A percentile compares a stretch with the other conserved stretches of the same genome.
Evolutionary conservation across 2,329 filamentous ascomycete species (phyloP).

Genomic region (Scolecobasidium constrictum): DNA sequence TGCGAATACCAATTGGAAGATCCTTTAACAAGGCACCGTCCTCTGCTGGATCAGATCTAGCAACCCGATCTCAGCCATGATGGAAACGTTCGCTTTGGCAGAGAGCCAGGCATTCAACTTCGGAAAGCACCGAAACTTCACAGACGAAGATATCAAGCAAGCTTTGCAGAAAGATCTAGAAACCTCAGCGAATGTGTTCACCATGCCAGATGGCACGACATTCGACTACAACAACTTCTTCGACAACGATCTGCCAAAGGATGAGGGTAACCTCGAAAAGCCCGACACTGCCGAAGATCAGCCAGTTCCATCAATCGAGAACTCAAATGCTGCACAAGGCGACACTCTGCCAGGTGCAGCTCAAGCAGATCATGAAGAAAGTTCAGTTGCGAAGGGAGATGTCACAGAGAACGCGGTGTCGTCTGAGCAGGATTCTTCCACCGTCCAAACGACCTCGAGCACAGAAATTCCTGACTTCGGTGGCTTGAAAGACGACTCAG

Average conservation of each 20-base stretch:
- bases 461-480: background rate
- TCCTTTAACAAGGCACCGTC: too few species aligned
- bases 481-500: slow-evolving; percentile 6
- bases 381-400: too few species aligned
- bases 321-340: too few species aligned
- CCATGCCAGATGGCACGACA: background rate
- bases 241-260: background rate
- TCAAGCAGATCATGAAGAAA: too few species aligned
- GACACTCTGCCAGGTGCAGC: too few species aligned
- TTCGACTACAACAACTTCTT: background rate
- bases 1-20: too few species aligned
- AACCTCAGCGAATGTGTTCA: background rate
- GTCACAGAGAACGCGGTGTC: too few species aligned
- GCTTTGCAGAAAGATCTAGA: background rate
- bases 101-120: too few species aligned
- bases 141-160: background rate
- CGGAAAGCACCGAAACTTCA: background rate
- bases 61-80: too few species aligned
- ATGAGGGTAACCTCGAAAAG: background rate
- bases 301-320: background rate
- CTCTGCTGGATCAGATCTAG: too few species aligned
- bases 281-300: background rate
- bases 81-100: too few species aligned
- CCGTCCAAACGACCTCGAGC: background rate
- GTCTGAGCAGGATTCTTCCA: too few species aligned